These are phyloP conservation scores for Tylopilus sp. DNA, from an alignment of 1,284 basidiomycete genomes.

Conservation along the genomic window DNA sequence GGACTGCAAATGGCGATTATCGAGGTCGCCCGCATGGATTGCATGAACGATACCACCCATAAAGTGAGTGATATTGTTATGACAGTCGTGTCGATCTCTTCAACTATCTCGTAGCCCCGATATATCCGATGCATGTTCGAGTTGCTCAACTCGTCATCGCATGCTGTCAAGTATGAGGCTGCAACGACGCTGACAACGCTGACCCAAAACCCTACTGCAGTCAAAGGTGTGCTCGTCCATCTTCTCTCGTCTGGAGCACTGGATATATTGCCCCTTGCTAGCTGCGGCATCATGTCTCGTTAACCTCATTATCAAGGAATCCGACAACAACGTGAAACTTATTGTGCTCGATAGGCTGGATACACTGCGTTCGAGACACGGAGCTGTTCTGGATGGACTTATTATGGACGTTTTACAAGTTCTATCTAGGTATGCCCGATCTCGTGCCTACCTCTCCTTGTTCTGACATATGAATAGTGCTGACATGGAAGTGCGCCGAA, in stretches of 20 bases:
- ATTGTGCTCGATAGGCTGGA: constrained; percentile 98
- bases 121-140: constrained; percentile 98
- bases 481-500: constrained; percentile 97
- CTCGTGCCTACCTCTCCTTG: background rate
- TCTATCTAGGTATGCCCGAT: constrained; percentile 72
- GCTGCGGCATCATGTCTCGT: constrained; percentile 94
- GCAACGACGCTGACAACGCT: constrained; percentile 95
- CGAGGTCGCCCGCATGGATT: constrained; percentile 94
- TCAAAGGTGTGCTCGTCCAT: constrained; percentile 79
- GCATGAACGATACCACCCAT: constrained; percentile 85
- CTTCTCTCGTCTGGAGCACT: background rate
- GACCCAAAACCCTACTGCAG: constrained; percentile 95
- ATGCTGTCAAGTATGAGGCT: constrained; percentile 98
- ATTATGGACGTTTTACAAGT: constrained; percentile 98
- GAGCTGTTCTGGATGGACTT: constrained; percentile 91
- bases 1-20: constrained; percentile 97
- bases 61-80: constrained; percentile 62
- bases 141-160: constrained; percentile 91
- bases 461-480: constrained; percentile 60
- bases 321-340: constrained; percentile 99
- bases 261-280: constrained; percentile 42
- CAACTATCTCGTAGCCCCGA: constrained; percentile 64
- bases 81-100: constrained; percentile 21
- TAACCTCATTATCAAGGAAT: constrained; percentile 93
- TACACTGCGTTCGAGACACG: constrained; percentile 86